Evolutionary conservation across 805 yeast genomes (phyloP).

Genomic region (Groenewaldozyma salmanticensis): DNA sequence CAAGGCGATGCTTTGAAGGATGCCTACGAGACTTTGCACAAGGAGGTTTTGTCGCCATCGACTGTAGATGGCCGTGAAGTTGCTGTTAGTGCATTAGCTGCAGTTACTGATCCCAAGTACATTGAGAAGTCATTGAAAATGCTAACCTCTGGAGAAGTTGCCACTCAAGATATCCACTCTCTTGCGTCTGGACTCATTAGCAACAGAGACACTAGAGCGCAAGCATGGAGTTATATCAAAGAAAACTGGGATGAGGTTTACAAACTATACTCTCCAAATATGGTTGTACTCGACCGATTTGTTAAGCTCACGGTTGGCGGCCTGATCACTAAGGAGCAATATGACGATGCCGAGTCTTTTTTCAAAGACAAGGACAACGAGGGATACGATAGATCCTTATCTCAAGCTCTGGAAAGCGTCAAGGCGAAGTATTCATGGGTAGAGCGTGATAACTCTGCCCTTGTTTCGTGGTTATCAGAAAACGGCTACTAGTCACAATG

Average conservation of each 20-base stretch:
- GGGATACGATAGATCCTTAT: slow-evolving; percentile 49
- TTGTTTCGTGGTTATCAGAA: slow-evolving; percentile 34
- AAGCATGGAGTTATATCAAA: slow-evolving; percentile 63
- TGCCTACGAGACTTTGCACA: slow-evolving; percentile 52
- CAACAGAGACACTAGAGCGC: slow-evolving; percentile 52
- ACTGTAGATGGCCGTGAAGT: slow-evolving; percentile 58
- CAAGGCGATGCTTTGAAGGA: too few species aligned
- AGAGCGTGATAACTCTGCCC: slow-evolving; percentile 33
- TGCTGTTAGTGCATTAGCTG: slow-evolving; percentile 63
- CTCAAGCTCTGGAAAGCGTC: slow-evolving; percentile 47
- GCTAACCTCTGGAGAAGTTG: slow-evolving; percentile 50
- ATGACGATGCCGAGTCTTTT: slow-evolving; percentile 42
- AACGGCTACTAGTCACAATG: neutral
- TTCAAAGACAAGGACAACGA: slow-evolving; percentile 37
- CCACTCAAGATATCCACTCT: slow-evolving; percentile 60
- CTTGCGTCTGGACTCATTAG: slow-evolving; percentile 68
- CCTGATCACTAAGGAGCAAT: slow-evolving; percentile 47
- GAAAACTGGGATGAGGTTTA: slow-evolving; percentile 62
- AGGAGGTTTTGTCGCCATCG: slow-evolving; percentile 51
- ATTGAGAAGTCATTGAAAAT: slow-evolving; percentile 47
- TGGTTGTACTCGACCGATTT: slow-evolving; percentile 69
- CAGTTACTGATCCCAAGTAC: slow-evolving; percentile 42
- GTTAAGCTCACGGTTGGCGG: slow-evolving; percentile 52
- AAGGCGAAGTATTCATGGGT: slow-evolving; percentile 43
- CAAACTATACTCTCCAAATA: slow-evolving; percentile 67